Evolutionary conservation across 129 eudicot genomes (phyloP), one percentile per base, ranked within the genome.

Genomic region (Erigeron canadensis): DNA sequence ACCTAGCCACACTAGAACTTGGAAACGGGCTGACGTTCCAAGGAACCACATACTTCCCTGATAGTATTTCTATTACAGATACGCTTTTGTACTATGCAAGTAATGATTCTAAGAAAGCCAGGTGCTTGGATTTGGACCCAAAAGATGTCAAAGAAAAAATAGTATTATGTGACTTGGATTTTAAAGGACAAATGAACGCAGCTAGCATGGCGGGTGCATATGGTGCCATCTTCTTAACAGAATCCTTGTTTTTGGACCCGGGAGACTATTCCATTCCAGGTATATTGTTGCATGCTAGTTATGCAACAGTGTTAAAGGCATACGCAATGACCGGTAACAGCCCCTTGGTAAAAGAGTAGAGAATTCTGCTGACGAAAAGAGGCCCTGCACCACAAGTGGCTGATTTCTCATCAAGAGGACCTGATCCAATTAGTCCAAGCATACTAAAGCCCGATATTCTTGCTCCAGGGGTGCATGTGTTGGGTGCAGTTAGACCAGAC

Each of bases 401-500:
- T 0, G 5, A n/a, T 5, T 51, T 43, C 47, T 43, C 47, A 6
- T 43, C 84, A 6, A 51, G 87, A 11, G 87, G 91, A 40, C 91
- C 87, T 0, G 72, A 70, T 38, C 80, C 80, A 0, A 50, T 74
- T 13, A 82, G 46, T 47, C 85, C 81, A 0, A 45, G 40, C 4
- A 57, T 83, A 46, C 18, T 86, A 43, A 86, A 86, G 63, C 91
- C 87, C 0, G 91, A 83, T 39, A 73, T 86, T 23, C 83, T 77
- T 59, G 91, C 91, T 21, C 87, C 87, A 0, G 91, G 87, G 6
- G 74, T 75, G 6, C 71, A 80, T 65, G 75, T 86, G 21, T 11
- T 83, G 5, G 91, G 83, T 8, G 81, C 87, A 0, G 47, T 60
- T 44, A 48, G 69, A 53, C 87, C 91, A 4, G 70, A 77, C 12